Evolutionary conservation across 225 moss, liverwort and hornwort species (phyloP), one percentile per base, ranked within the genome.

Genomic region (Marchantia paleacea): DNA sequence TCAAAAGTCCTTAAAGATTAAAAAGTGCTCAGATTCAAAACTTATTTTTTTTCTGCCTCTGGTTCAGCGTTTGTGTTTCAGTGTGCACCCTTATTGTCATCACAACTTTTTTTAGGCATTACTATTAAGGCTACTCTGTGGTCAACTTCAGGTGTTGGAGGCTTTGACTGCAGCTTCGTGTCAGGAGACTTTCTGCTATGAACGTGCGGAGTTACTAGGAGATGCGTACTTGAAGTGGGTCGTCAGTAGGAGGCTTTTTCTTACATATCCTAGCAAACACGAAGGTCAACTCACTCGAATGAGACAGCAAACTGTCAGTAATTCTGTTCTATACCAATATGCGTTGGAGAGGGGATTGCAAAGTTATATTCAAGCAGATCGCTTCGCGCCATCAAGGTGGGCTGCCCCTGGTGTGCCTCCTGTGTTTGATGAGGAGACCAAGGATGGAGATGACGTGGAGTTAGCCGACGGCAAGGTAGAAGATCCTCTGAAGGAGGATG

Each of bases 171-270:
- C 97, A 73, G 97, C 97, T 15, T 99, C 97, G 51, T 99, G 97
- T 78, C 97, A 99, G 83, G 97, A 99, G 86, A 99, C 97, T 12
- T 99, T 99, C 77, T 95, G 97, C 75, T 99, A 99, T 54, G 97
- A 99, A 78, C 95, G 97, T 39, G 97, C 97, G 3, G 97, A 99
- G 79, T 86, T 99, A 39, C 87, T 99, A 0, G 97, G 97, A 57
- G 97, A 99, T 87, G 97, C 97, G 48, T 99, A 99, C 79, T 83
- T 99, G 84, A 99, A 99, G 87, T 99, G 97, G 97, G 97, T 99
- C 29, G 97, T 99, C 54, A 99, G 97, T 82, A 91, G 95, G 81
- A 89, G 97, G 83, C 90, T 99, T 48, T 99, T 99, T 78, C 78
- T 99, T 25, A 99, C 95, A 53, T 94, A 87, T 72, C 95, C 97